Conservation (phyloP, 2,329 filamentous ascomycete species). For the Aspergillus floridensis region DNA sequence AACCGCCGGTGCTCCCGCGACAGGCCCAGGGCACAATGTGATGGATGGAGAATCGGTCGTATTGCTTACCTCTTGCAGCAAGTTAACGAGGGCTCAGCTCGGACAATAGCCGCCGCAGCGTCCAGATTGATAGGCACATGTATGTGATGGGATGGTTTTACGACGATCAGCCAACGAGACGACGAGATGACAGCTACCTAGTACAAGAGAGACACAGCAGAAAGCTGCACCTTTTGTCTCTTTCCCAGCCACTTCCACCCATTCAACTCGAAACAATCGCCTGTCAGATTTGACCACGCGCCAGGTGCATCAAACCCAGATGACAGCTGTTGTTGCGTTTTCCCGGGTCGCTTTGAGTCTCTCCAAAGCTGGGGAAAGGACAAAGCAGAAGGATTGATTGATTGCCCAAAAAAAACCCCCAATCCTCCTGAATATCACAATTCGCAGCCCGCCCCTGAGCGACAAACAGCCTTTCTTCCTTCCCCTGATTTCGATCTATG, state of each 20-base stretch:
- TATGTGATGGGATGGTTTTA: neutral
- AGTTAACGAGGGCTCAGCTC: slow-evolving; percentile 7
- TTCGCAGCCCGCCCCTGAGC: neutral
- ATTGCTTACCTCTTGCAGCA: neutral
- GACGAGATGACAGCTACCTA: neutral
- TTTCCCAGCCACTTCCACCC: neutral
- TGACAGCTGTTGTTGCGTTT: neutral
- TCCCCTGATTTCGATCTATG: neutral
- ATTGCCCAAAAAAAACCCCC: neutral
- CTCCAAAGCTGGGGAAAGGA: neutral
- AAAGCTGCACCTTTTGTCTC: neutral
- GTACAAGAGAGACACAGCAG: neutral
- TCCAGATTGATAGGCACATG: neutral
- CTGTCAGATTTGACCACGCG: neutral
- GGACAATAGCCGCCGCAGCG: slow-evolving; percentile 13
- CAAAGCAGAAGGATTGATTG: neutral
- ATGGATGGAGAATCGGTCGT: neutral
- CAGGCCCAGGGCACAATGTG: neutral
- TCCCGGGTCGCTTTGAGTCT: neutral
- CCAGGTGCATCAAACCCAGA: neutral
- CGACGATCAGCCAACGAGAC: slow-evolving; percentile 12
- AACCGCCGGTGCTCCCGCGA: neutral
- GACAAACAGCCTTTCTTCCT: too few species aligned
- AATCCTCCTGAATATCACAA: neutral
- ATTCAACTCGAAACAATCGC: neutral